Conservation (phyloP, 192 early-diverging fungal species). For the Umbelopsis ramanniana region DNA sequence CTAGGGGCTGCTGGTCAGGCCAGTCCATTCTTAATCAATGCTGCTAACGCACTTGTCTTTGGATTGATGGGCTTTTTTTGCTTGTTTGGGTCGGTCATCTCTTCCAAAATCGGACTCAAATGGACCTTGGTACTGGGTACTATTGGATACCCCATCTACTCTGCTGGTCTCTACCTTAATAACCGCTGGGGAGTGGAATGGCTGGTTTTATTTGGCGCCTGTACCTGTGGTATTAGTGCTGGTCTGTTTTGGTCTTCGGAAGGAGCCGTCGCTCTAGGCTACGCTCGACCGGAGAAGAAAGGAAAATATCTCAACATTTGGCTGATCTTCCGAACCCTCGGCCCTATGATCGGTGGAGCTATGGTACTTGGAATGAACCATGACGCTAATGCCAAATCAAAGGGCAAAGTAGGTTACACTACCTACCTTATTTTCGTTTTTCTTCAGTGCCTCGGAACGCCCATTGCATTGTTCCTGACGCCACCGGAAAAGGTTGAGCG, state of each 20-base stretch:
- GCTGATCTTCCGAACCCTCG: slow-evolving; percentile 20
- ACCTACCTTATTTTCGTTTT: slow-evolving; percentile 22
- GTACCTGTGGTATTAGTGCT: slow-evolving; percentile 21
- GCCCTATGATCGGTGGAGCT: slow-evolving; percentile 21
- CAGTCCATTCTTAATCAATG: slow-evolving; percentile 8
- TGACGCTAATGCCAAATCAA: neutral
- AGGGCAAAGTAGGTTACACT: slow-evolving; percentile 19
- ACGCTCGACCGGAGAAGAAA: slow-evolving; percentile 18
- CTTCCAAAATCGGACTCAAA: slow-evolving; percentile 17
- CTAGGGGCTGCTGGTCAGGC: slow-evolving; percentile 21
- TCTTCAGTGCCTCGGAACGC: slow-evolving; percentile 15
- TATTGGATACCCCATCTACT: slow-evolving; percentile 19
- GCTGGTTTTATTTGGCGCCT: slow-evolving; percentile 17
- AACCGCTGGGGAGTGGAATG: slow-evolving; percentile 23
- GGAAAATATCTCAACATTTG: slow-evolving; percentile 26
- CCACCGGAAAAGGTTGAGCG: slow-evolving; percentile 24
- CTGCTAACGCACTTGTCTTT: slow-evolving; percentile 23
- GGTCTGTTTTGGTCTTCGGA: slow-evolving; percentile 21
- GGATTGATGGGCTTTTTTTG: slow-evolving; percentile 25
- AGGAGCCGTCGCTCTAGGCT: slow-evolving; percentile 22
- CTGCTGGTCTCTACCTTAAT: slow-evolving; percentile 21
- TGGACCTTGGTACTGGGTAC: slow-evolving; percentile 12
- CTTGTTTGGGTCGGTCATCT: slow-evolving; percentile 21
- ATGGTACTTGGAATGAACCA: slow-evolving; percentile 20
- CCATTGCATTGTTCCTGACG: slow-evolving; percentile 12